Percentiles rank a stretch among this genome's conserved stretches.
phyloP scores from a whole-genome alignment of 495 filamentous ascomycete genomes.

The Aspergillus sclerotioniger region DNA sequence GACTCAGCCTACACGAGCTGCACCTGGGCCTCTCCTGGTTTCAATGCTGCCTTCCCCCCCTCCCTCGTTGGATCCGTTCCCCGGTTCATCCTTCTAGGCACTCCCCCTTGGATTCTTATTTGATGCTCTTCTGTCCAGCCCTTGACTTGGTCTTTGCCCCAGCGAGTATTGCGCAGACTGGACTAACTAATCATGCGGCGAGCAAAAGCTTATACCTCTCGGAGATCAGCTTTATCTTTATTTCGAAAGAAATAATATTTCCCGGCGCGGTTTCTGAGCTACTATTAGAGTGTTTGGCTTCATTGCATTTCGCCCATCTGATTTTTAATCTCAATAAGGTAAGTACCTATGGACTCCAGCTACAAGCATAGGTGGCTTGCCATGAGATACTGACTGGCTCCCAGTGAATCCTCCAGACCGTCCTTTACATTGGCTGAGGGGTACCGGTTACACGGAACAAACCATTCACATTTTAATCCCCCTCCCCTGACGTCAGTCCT shows the following conservation, averaged over 20 bases:
- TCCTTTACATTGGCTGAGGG: neutral
- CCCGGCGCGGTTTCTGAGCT: neutral
- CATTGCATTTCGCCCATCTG: neutral
- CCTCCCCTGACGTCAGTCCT: neutral
- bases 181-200: neutral
- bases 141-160: neutral
- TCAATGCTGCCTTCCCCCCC: neutral
- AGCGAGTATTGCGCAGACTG: neutral
- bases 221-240: neutral
- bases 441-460: neutral
- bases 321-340: neutral
- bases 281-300: neutral
- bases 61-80: neutral
- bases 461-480: neutral
- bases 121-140: neutral
- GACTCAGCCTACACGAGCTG: neutral
- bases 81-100: neutral
- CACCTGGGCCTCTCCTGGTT: neutral
- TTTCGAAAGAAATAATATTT: neutral
- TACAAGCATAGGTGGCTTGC: neutral
- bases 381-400: neutral
- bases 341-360: neutral
- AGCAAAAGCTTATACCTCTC: neutral
- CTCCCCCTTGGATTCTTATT: too few species aligned
- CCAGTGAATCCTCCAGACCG: slow-evolving; percentile 1